Base-by-base conservation (phyloP, 345 rosid species). In the Rhodamnia argentea region DNA sequence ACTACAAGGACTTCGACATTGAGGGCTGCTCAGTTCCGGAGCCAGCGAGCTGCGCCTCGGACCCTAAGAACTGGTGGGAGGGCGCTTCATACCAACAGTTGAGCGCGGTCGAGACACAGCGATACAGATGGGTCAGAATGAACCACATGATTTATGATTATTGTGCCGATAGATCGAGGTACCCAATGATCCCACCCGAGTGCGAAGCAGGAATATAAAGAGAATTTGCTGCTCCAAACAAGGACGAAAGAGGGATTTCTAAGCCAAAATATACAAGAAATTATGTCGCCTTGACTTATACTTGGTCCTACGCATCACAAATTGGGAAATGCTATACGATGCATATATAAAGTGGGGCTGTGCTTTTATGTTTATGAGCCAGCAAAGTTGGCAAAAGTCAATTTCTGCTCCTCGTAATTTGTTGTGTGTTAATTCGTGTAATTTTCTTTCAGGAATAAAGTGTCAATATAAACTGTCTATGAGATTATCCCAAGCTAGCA, bases 111-210 rank as follows among this genome's bases (percentile, higher is more conserved):
- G 96, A 97, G 88, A 95, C 98, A 84, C 90, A 97, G 87, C 90
- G 89, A 75, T 97, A 95, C 92, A 91, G 94, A 70, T 97, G 99
- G 98, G 99, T 97, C 88, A 95, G 98, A 74, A 57, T 92, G 84
- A 95, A 95, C 92, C 98, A 96, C 92, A 93, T 97, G 98, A 94
- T 95, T 86, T 97, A 97, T 58, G 97, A 97, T 83, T 97, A 97
- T 90, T 97, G 98, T 86, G 87, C 92, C 51, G 99, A 97, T 86
- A 91, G 91, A 88, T 91, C 96, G 40, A 92, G 99, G 51, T 93
- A 90, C 92, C 98, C 97, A 0, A 94, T 93, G 50, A 82, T 94
- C 78, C 99, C 99, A 29, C 91, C 91, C 5, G 99, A 97, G 91
- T 97, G 99, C 87, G 27, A 32, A 18, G 95, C 95, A 83, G 96